A percentile compares a stretch with the other conserved stretches of the same genome.
phyloP scores from a whole-genome alignment of 352 stramenopile species.

The Phytophthora sansomeana region DNA sequence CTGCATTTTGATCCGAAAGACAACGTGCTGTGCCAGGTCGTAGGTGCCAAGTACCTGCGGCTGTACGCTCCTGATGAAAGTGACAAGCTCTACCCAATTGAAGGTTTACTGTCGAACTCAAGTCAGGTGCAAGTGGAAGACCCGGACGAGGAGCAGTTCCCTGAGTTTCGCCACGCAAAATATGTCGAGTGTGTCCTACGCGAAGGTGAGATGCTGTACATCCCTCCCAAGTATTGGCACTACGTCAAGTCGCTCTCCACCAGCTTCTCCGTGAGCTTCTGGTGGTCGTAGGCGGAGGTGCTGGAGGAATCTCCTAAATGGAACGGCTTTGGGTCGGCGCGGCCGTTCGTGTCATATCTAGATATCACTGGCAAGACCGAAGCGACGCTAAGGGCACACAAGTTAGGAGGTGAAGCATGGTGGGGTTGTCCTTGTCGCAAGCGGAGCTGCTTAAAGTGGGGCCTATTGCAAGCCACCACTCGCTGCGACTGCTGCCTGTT shows the following conservation, averaged over 20 bases:
- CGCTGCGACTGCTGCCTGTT: constrained; percentile 77
- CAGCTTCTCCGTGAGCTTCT: constrained; percentile 89
- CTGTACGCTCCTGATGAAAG: constrained; percentile 80
- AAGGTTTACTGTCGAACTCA: constrained; percentile 88
- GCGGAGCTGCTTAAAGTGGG: constrained; percentile 86
- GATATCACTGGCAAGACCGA: constrained; percentile 2
- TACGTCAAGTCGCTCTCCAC: constrained; percentile 83
- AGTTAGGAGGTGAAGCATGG: constrained; percentile 34
- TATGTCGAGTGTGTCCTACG: constrained; percentile 79
- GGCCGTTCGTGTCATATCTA: constrained; percentile 21
- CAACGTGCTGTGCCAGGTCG: constrained; percentile 90
- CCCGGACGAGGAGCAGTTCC: constrained; percentile 60
- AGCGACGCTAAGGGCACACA: constrained; percentile 1
- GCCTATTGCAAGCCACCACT: constrained; percentile 77
- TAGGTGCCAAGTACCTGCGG: constrained; percentile 85
- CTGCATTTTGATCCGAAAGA: constrained; percentile 92
- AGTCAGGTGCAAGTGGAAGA: constrained; percentile 77
- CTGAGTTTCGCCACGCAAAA: constrained; percentile 49
- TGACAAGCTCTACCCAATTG: constrained; percentile 81
- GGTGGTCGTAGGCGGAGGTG: constrained; percentile 54
- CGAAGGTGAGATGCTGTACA: constrained; percentile 88
- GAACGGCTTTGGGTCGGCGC: constrained; percentile 2
- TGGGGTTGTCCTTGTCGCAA: constrained; percentile 63
- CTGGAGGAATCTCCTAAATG: neutral
- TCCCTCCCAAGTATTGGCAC: constrained; percentile 90